phyloP scores from a whole-genome alignment of 1,139 yeast genomes.

The Lipomyces yarrowii region DNA sequence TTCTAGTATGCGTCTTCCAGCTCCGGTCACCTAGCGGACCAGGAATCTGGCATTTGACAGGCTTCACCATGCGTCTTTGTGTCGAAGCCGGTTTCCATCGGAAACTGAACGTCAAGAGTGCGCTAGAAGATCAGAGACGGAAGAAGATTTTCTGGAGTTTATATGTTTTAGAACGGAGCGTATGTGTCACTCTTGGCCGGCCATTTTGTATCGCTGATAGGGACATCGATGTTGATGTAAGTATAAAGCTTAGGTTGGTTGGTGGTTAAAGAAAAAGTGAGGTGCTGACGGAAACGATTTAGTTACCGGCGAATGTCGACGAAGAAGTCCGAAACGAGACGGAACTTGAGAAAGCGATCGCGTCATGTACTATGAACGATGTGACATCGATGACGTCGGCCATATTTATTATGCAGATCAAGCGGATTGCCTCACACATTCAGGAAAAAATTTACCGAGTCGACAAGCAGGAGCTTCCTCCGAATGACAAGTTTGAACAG shows the following conservation, averaged over 20 bases:
- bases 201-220: slow-evolving; percentile 31
- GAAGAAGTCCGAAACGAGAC: slow-evolving; percentile 25
- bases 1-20: slow-evolving; percentile 25
- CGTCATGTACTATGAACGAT: slow-evolving; percentile 3
- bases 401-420: slow-evolving; percentile 26
- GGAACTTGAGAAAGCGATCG: slow-evolving; percentile 24
- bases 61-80: slow-evolving; percentile 27
- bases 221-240: slow-evolving; percentile 29
- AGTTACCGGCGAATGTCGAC: slow-evolving; percentile 31
- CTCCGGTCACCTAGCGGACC: slow-evolving; percentile 30
- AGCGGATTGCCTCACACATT: slow-evolving; percentile 23
- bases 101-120: slow-evolving; percentile 11
- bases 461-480: slow-evolving; percentile 25
- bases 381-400: slow-evolving; percentile 24
- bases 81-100: slow-evolving; percentile 30
- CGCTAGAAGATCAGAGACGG: slow-evolving; percentile 26
- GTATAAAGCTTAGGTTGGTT: not conserved
- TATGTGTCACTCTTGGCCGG: slow-evolving; percentile 26
- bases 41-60: slow-evolving; percentile 31
- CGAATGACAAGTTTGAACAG: slow-evolving; percentile 18
- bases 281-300: not conserved
- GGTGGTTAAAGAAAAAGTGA: not conserved
- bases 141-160: slow-evolving; percentile 28
- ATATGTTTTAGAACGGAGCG: slow-evolving; percentile 27
- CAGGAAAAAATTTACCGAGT: slow-evolving; percentile 29